Conservation (phyloP, 306 rosid species). For the Pyrus pyrifolia region DNA sequence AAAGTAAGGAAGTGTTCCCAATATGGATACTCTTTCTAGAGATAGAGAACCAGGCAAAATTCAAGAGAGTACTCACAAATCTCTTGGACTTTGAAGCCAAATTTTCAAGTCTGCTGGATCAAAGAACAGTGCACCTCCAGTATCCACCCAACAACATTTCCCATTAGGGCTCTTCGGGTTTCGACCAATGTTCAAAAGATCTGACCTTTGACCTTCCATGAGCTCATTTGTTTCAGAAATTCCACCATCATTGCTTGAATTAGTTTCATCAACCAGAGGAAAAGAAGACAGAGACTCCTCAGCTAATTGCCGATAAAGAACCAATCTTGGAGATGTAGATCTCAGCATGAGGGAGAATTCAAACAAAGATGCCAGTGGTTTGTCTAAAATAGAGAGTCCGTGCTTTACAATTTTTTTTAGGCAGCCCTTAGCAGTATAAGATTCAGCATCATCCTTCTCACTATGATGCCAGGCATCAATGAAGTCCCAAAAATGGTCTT, state of each 20-base stretch:
- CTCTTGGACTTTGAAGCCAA: conserved; percentile 47
- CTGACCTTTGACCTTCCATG: conserved; percentile 27
- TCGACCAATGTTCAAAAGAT: conserved; percentile 37
- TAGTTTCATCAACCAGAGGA: conserved; percentile 53
- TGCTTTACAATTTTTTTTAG: conserved; percentile 44
- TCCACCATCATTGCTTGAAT: conserved; percentile 24
- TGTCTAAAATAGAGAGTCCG: conserved; percentile 43
- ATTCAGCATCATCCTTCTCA: conserved; percentile 33
- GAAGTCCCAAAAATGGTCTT: conserved; percentile 67
- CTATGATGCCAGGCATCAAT: conserved; percentile 58
- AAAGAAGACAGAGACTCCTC: conserved; percentile 75
- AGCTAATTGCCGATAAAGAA: conserved; percentile 75
- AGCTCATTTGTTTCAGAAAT: conserved; percentile 17
- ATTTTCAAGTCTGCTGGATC: conserved; percentile 40
- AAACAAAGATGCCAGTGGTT: conserved; percentile 68
- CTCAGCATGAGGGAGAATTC: conserved; percentile 80
- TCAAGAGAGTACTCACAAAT: conserved; percentile 35
- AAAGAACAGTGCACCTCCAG: conserved; percentile 58
- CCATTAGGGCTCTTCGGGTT: conserved; percentile 47
- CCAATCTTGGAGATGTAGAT: conserved; percentile 81
- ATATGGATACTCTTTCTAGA: not conserved
- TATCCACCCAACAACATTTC: conserved; percentile 90
- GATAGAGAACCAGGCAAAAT: not conserved
- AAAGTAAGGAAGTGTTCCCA: not conserved
- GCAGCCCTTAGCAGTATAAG: conserved; percentile 59